phyloP scores from a whole-genome alignment of 805 yeast genomes.

The Lachancea lanzarotensis region DNA sequence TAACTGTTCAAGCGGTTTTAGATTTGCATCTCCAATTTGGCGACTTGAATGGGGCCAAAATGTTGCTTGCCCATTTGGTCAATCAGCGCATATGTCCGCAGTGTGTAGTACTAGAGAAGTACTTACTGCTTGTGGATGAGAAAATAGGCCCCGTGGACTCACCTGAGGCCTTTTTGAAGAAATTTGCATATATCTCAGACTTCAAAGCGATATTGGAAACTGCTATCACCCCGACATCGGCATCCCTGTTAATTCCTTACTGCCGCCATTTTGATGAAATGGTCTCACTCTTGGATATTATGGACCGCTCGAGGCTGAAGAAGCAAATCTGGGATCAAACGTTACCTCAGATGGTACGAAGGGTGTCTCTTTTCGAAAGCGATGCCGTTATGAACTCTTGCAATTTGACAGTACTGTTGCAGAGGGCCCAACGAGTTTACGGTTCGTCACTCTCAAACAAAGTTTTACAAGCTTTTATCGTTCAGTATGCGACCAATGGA shows the following conservation, averaged over 20 bases:
- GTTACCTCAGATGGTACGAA: conserved; percentile 11
- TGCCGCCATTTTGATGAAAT: conserved; percentile 24
- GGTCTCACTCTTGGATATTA: conserved; percentile 12
- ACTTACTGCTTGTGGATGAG: conserved; percentile 12
- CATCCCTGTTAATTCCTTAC: conserved; percentile 15
- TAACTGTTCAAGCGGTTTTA: conserved; percentile 11
- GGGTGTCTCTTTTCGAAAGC: conserved; percentile 8
- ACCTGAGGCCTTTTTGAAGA: conserved; percentile 9
- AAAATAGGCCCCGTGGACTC: not conserved
- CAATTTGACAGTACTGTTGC: conserved; percentile 12
- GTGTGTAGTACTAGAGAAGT: conserved; percentile 11
- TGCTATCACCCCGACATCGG: conserved; percentile 10
- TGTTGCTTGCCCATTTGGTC: conserved; percentile 13
- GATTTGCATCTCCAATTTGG: conserved; percentile 12
- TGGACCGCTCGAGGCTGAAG: conserved; percentile 9
- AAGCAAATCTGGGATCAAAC: conserved; percentile 12
- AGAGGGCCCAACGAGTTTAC: conserved; percentile 7
- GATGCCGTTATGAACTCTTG: conserved; percentile 11
- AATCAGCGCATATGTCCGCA: conserved; percentile 12
- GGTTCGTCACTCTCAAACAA: conserved; percentile 9
- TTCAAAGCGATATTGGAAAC: conserved; percentile 18
- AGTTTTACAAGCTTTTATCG: conserved; percentile 8
- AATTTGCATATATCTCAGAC: conserved; percentile 18
- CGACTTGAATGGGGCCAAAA: conserved; percentile 13
- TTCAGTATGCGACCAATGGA: conserved; percentile 11